Evolutionary conservation across 768 basidiomycete genomes (phyloP).

Genomic region (Botryobasidium botryosum): DNA sequence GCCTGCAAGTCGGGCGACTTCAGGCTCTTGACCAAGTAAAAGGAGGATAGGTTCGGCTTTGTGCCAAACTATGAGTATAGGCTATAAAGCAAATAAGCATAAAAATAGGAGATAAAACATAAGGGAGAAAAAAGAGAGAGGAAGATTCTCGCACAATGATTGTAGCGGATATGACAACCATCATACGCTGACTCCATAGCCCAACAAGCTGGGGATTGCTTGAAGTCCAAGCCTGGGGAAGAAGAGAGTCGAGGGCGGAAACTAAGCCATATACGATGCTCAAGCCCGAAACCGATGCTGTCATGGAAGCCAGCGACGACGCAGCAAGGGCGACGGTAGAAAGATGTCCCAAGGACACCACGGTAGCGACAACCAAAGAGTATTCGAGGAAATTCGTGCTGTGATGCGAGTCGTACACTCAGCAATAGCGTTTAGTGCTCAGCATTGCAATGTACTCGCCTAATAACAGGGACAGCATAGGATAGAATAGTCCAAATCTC

Average conservation of each 20-base stretch:
- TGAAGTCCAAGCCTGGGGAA: constrained; percentile 80
- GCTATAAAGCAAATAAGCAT: background rate
- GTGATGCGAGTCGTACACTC: too few species aligned
- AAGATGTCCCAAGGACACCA: constrained; percentile 78
- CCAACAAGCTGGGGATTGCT: constrained; percentile 56
- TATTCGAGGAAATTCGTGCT: constrained; percentile 76
- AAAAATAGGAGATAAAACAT: background rate
- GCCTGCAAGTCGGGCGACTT: constrained; percentile 61
- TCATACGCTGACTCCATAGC: constrained; percentile 79
- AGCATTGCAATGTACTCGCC: too few species aligned
- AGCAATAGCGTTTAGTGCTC: too few species aligned
- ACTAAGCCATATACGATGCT: constrained; percentile 69
- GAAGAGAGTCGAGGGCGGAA: constrained; percentile 79
- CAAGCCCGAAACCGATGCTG: constrained; percentile 48
- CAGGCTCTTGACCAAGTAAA: constrained; percentile 54
- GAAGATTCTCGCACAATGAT: constrained; percentile 44
- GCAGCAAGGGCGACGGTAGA: constrained; percentile 83
- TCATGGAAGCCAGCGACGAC: constrained; percentile 56
- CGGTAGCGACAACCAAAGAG: constrained; percentile 67
- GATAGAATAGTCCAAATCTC: too few species aligned
- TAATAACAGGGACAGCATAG: too few species aligned
- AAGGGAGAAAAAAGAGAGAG: background rate
- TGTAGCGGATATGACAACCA: constrained; percentile 41
- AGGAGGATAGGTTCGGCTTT: background rate
- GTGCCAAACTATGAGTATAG: background rate